Base-by-base conservation (phyloP, 495 filamentous ascomycete species). In the Lepraria neglecta region DNA sequence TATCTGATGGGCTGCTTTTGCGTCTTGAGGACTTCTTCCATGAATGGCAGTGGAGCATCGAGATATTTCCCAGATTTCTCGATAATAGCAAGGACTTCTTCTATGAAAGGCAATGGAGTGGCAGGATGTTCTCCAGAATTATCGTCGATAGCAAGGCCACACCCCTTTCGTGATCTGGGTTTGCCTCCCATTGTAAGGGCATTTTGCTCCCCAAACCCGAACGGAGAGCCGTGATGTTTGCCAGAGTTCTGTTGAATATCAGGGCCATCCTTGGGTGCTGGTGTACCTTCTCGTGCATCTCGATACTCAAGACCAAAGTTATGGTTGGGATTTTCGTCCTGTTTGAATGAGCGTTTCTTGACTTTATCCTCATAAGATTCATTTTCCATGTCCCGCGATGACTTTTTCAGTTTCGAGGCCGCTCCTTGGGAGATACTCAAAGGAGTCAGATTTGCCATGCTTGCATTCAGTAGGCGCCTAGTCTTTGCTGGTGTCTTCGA, bases 341-440 rank as follows among this genome's bases (percentile, higher is more conserved):
- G n/a, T 27, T 46, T 55, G 24, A 54, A 54, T 0, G 33, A 31
- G 30, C 35, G 21, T 31, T 35, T 61, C 44, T 59, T 40, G 1
- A 64, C n/a, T n/a, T 60, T 64, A 17, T 54, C 50, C 33, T 64
- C 62, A 30, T 46, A 64, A n/a, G 57, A 50, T 10, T 52, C 47
- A n/a, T 19, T 12, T 10, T 42, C 17, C 6, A 24, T 24, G 24
- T 6, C 21, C 35, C 3, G n/a, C 33, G 11, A 28, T 38, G 6
- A 12, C 2, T 50, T 44, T 6, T 46, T 55, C 4, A 28, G 17
- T 30, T 44, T 50, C 27, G 19, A 51, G 1, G 31, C 30, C 40
- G 21, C 42, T 27, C 14, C 33, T 31, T 14, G 35, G 30, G 56
- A 50, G 24, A 67, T 64, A 40, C 66, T 66, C 19, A 68, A 19